These are phyloP conservation scores for Pelargonium citronellum DNA, from an alignment of 441 rosid genomes.

Conservation along the genomic window DNA sequence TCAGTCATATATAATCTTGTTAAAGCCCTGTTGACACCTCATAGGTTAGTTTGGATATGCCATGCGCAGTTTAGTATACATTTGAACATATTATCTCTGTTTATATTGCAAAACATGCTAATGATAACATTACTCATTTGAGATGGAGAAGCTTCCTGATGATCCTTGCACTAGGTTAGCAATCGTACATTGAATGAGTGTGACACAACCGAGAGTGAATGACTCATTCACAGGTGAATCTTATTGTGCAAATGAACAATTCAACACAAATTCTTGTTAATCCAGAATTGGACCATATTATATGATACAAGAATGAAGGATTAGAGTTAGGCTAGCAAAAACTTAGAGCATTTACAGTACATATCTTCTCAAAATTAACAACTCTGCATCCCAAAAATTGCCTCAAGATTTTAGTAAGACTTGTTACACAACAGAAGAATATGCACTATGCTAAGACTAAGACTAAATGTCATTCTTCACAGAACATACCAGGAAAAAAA, in stretches of 20 bases:
- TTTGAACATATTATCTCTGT: background rate
- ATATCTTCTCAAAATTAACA: background rate
- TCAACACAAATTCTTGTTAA: background rate
- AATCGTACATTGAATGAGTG: background rate
- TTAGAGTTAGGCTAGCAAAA: background rate
- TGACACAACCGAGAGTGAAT: background rate
- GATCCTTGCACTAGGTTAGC: background rate
- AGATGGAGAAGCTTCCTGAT: background rate
- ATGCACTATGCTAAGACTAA: constrained; percentile 9
- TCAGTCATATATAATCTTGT: background rate
- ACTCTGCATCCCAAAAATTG: constrained; percentile 7
- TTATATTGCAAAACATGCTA: background rate
- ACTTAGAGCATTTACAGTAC: background rate
- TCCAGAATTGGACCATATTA: background rate
- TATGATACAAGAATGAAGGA: background rate
- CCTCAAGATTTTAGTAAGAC: background rate
- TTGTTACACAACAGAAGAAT: constrained; percentile 1
- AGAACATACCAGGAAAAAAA: constrained; percentile 87
- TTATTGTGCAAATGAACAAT: constrained; percentile 1
- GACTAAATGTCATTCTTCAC: constrained; percentile 14
- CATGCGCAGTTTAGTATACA: background rate
- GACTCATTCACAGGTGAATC: background rate
- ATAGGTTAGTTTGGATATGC: background rate
- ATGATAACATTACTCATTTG: background rate
- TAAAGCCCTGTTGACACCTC: background rate